Evolutionary conservation across 2,329 filamentous ascomycete species (phyloP).

Genomic region (Epichloe baconii): DNA sequence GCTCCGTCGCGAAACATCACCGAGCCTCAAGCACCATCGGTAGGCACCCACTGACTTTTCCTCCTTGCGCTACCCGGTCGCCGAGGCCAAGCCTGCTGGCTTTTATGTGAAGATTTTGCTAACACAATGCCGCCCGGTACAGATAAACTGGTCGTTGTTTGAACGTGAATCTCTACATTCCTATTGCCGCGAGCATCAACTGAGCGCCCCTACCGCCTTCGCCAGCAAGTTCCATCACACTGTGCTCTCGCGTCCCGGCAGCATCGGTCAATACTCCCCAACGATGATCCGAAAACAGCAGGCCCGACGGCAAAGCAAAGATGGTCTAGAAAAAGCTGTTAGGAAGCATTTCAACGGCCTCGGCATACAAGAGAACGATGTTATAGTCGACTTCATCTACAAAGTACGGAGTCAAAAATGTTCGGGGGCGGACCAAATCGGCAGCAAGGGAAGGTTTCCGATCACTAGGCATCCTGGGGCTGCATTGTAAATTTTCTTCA

Average conservation of each 20-base stretch:
- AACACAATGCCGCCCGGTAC: constrained; percentile 5
- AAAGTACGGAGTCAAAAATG: constrained; percentile 35
- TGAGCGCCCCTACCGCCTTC: constrained; percentile 60
- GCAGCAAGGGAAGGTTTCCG: constrained; percentile 1
- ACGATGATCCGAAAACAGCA: constrained; percentile 58
- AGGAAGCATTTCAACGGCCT: constrained; percentile 75
- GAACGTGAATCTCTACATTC: constrained; percentile 55
- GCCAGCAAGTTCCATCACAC: constrained; percentile 48
- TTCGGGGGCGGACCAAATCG: constrained; percentile 14
- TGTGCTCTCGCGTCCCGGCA: constrained; percentile 45
- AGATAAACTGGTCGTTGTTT: constrained; percentile 56
- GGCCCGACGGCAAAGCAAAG: constrained; percentile 54
- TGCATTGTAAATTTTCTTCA: neutral
- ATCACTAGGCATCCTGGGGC: constrained; percentile 41
- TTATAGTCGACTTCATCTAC: constrained; percentile 69
- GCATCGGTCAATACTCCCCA: constrained; percentile 59
- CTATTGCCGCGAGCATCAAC: constrained; percentile 61
- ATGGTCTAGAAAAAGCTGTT: constrained; percentile 57
- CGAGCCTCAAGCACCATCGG: constrained; percentile 21
- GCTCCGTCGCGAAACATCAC: constrained; percentile 16
- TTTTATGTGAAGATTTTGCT: neutral
- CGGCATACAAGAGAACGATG: constrained; percentile 68
- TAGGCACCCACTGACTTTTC: constrained; percentile 13
- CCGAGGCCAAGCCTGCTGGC: neutral
- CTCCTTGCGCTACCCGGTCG: neutral